Percentiles rank a stretch among this genome's conserved stretches.
Conservation (phyloP, 768 basidiomycete species). For the Leccinum pellstonianum region DNA sequence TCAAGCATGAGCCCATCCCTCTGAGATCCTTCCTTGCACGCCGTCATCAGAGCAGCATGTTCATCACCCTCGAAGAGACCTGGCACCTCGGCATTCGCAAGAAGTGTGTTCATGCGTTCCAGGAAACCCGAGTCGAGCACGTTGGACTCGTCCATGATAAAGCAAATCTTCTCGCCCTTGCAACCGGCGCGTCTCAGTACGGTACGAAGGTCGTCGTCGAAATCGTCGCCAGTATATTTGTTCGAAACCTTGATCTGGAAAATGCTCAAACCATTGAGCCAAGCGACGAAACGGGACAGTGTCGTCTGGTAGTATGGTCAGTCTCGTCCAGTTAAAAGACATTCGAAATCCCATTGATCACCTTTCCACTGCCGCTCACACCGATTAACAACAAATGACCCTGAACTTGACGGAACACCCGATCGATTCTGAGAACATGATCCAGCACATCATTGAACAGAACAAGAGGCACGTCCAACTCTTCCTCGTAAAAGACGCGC, state of each 20-base stretch:
- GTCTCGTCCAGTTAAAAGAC: constrained; percentile 6
- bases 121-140: constrained; percentile 98
- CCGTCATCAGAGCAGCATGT: constrained; percentile 96
- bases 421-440: constrained; percentile 95
- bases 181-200: constrained; percentile 95
- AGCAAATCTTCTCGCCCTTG: constrained; percentile 99
- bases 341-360: constrained; percentile 33
- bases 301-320: constrained; percentile 67
- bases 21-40: constrained; percentile 99
- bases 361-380: constrained; percentile 98
- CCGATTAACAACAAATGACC: constrained; percentile 96
- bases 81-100: constrained; percentile 99
- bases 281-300: constrained; percentile 95
- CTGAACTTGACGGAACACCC: constrained; percentile 98
- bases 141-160: constrained; percentile 99
- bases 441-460: constrained; percentile 99
- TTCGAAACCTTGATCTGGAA: constrained; percentile 99
- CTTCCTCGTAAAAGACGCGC: constrained; percentile 98
- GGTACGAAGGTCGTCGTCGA: constrained; percentile 94
- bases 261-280: constrained; percentile 99
- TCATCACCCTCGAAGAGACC: constrained; percentile 99
- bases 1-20: constrained; percentile 98
- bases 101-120: constrained; percentile 99
- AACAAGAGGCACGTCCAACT: constrained; percentile 95
- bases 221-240: constrained; percentile 98